Evolutionary conservation across 1,139 yeast species (phyloP).

Genomic region (Ogataea hybrid): DNA sequence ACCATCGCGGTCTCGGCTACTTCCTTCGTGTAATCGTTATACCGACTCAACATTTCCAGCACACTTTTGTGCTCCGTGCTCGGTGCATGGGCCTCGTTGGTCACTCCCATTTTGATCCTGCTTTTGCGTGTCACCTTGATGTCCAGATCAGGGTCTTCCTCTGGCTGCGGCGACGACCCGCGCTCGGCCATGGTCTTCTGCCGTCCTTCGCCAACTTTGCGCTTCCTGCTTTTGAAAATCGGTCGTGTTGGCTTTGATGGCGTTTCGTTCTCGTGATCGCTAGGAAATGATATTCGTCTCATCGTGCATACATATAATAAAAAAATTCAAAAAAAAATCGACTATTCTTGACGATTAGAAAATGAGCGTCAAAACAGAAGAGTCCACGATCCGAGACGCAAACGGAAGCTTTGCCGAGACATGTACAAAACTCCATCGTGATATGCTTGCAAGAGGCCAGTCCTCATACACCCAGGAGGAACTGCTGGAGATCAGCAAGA

Average conservation of each 20-base stretch:
- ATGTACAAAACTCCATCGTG: slow-evolving; percentile 44
- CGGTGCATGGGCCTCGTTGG: neutral
- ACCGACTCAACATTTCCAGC: slow-evolving; percentile 1
- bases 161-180: slow-evolving; percentile 2
- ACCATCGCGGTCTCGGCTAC: neutral
- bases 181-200: neutral
- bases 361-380: slow-evolving; percentile 8
- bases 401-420: neutral
- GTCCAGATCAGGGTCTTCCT: slow-evolving; percentile 3
- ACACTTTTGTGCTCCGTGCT: slow-evolving; percentile 1
- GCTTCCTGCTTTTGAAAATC: slow-evolving; percentile 13
- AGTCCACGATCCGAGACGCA: neutral
- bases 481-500: slow-evolving; percentile 43
- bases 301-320: slow-evolving; percentile 1
- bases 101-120: neutral
- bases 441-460: slow-evolving; percentile 53
- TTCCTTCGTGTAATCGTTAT: neutral
- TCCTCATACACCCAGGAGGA: slow-evolving; percentile 59
- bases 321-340: neutral
- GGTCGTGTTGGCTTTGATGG: neutral
- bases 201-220: slow-evolving; percentile 6
- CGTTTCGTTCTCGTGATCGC: slow-evolving; percentile 3
- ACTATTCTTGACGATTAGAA: neutral
- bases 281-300: slow-evolving; percentile 7
- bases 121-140: slow-evolving; percentile 2